phyloP scores from a whole-genome alignment of 768 basidiomycete genomes.

The Termitomyces sp. region DNA sequence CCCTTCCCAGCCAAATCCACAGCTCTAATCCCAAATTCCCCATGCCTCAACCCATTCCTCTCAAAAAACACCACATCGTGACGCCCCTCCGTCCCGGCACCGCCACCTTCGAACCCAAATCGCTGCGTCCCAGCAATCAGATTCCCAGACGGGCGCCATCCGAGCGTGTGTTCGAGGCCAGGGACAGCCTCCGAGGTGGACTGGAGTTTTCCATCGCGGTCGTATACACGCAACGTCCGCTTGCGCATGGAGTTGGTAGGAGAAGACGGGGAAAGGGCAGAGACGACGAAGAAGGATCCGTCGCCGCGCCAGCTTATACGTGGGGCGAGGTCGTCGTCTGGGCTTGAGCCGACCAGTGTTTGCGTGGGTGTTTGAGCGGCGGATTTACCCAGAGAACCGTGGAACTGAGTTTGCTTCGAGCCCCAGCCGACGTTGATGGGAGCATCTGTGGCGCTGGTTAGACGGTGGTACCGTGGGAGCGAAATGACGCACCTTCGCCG shows the following conservation, averaged over 20 bases:
- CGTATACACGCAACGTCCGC: slow-evolving; percentile 69
- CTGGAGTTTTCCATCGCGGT: slow-evolving; percentile 67
- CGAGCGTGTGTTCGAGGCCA: slow-evolving; percentile 73
- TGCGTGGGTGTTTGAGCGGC: slow-evolving; percentile 56
- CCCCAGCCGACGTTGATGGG: slow-evolving; percentile 99
- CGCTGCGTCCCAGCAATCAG: slow-evolving; percentile 79
- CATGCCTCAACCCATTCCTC: slow-evolving; percentile 88
- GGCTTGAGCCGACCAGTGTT: slow-evolving; percentile 44
- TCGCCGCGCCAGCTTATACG: slow-evolving; percentile 95
- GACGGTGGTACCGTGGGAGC: not conserved
- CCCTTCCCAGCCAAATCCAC: slow-evolving; percentile 28
- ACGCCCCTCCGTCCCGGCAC: slow-evolving; percentile 57
- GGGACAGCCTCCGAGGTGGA: slow-evolving; percentile 81
- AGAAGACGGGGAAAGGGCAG: slow-evolving; percentile 51
- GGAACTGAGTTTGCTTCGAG: slow-evolving; percentile 94
- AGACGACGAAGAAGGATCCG: slow-evolving; percentile 83
- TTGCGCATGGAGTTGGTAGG: slow-evolving; percentile 27
- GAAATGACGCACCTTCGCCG: slow-evolving; percentile 62
- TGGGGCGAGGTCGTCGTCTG: slow-evolving; percentile 66
- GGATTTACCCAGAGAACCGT: slow-evolving; percentile 88
- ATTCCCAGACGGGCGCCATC: slow-evolving; percentile 89
- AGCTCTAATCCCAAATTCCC: slow-evolving; percentile 69
- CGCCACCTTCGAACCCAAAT: slow-evolving; percentile 72
- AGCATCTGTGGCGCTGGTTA: slow-evolving; percentile 46
- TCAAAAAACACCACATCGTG: slow-evolving; percentile 95